A percentile compares a stretch with the other conserved stretches of the same genome.
Evolutionary conservation across 306 rosid genomes (phyloP).

Genomic region (Prunus armeniaca): DNA sequence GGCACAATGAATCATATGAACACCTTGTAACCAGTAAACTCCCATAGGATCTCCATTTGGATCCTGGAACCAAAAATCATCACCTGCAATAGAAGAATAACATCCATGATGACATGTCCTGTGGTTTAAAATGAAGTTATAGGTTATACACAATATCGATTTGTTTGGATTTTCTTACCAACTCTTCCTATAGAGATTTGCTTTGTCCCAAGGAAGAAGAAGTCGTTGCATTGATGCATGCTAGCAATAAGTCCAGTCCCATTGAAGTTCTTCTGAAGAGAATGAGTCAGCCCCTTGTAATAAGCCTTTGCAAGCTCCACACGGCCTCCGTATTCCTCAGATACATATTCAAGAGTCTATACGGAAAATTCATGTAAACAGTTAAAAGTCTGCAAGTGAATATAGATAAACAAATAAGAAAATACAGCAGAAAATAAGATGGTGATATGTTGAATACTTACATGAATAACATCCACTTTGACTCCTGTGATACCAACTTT

Average conservation of each 20-base stretch:
- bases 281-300: slow-evolving; percentile 56
- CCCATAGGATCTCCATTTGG: slow-evolving; percentile 93
- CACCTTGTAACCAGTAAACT: slow-evolving; percentile 79
- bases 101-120: background rate
- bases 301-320: slow-evolving; percentile 77
- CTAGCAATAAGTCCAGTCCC: slow-evolving; percentile 80
- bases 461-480: slow-evolving; percentile 85
- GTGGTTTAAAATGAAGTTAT: background rate
- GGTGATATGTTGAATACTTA: slow-evolving; percentile 26
- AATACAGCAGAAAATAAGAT: background rate
- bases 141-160: background rate
- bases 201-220: slow-evolving; percentile 79
- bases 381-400: background rate
- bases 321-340: slow-evolving; percentile 79
- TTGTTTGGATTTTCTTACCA: slow-evolving; percentile 38
- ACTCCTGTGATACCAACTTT: slow-evolving; percentile 73
- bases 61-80: slow-evolving; percentile 95
- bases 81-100: slow-evolving; percentile 41
- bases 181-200: slow-evolving; percentile 71
- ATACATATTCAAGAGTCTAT: slow-evolving; percentile 66
- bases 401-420: background rate
- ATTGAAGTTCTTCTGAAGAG: slow-evolving; percentile 68
- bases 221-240: slow-evolving; percentile 96
- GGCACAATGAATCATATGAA: slow-evolving; percentile 87
- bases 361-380: background rate